These are phyloP conservation scores for Starmerella stigmatis DNA, from an alignment of 805 yeast species.

Conservation along the genomic window DNA sequence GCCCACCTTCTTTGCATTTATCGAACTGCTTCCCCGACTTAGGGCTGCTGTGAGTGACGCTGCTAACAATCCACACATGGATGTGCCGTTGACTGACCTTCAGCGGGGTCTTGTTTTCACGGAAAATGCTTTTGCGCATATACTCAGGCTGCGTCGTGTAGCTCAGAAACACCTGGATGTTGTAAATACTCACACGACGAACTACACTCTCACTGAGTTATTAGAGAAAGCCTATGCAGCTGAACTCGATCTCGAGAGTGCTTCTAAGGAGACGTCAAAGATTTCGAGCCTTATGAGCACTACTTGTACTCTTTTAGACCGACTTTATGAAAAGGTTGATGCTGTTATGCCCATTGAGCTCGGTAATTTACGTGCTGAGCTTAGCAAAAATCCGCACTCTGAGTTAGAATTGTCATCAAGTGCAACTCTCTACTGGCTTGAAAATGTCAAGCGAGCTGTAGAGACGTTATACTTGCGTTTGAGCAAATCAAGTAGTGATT, in stretches of 20 bases:
- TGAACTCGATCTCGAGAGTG: neutral
- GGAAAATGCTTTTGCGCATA: slow-evolving; percentile 55
- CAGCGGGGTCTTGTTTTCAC: slow-evolving; percentile 65
- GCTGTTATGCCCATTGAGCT: neutral
- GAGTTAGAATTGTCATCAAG: neutral
- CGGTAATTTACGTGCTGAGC: neutral
- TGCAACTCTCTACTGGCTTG: neutral
- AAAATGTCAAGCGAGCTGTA: neutral
- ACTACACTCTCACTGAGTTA: neutral
- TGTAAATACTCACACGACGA: neutral
- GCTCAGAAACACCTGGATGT: slow-evolving; percentile 2
- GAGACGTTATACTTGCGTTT: neutral
- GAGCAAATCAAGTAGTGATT: neutral
- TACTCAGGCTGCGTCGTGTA: slow-evolving; percentile 35
- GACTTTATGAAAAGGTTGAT: neutral
- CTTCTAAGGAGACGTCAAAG: neutral
- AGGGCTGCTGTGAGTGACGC: slow-evolving; percentile 52
- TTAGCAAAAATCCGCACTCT: neutral
- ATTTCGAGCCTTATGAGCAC: neutral
- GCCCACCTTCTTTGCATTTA: slow-evolving; percentile 49
- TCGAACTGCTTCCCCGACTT: slow-evolving; percentile 73
- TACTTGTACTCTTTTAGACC: neutral
- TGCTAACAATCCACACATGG: slow-evolving; percentile 34
- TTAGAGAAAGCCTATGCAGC: neutral
- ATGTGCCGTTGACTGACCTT: slow-evolving; percentile 63